These are phyloP conservation scores for Cryptosporidium meleagridis DNA, from an alignment of 169 alveolate genomes.

Conservation along the genomic window DNA sequence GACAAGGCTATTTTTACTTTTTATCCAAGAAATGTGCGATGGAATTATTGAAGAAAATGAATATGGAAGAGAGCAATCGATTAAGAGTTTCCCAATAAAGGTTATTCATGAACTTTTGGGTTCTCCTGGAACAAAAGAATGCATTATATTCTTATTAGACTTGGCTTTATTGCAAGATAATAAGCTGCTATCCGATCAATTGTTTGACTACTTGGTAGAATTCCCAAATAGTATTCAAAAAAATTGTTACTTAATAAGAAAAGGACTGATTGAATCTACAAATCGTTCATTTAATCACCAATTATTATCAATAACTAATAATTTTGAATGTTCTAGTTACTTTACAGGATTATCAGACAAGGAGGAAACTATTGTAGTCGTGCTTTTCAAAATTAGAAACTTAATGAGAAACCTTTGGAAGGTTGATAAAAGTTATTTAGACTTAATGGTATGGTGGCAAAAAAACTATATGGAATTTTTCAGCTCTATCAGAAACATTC, in stretches of 20 bases:
- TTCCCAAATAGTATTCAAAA: conserved; percentile 33
- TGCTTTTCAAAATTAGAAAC: conserved; percentile 32
- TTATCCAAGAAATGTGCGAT: conserved; percentile 11
- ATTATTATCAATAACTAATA: conserved; percentile 33
- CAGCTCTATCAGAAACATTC: not conserved
- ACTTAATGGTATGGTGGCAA: conserved; percentile 42
- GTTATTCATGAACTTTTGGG: conserved; percentile 61
- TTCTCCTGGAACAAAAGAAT: conserved; percentile 56
- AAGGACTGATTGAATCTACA: not conserved
- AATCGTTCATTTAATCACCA: conserved; percentile 18
- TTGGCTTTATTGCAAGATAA: conserved; percentile 43
- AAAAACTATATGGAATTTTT: conserved; percentile 18
- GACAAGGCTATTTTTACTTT: conserved; percentile 28
- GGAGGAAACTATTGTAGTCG: conserved; percentile 37
- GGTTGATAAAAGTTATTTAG: not conserved
- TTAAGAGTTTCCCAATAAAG: conserved; percentile 14
- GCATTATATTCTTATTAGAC: conserved; percentile 28
- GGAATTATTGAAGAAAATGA: not conserved
- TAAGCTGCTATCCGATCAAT: conserved; percentile 17
- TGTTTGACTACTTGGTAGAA: conserved; percentile 34
- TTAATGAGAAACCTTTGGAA: conserved; percentile 34
- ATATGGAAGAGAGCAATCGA: not conserved
- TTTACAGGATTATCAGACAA: conserved; percentile 17
- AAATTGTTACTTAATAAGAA: conserved; percentile 20
- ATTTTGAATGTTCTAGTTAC: conserved; percentile 27